These are phyloP conservation scores for Macrolepiota fuliginosa DNA, from an alignment of 768 basidiomycete genomes.

Conservation along the genomic window DNA sequence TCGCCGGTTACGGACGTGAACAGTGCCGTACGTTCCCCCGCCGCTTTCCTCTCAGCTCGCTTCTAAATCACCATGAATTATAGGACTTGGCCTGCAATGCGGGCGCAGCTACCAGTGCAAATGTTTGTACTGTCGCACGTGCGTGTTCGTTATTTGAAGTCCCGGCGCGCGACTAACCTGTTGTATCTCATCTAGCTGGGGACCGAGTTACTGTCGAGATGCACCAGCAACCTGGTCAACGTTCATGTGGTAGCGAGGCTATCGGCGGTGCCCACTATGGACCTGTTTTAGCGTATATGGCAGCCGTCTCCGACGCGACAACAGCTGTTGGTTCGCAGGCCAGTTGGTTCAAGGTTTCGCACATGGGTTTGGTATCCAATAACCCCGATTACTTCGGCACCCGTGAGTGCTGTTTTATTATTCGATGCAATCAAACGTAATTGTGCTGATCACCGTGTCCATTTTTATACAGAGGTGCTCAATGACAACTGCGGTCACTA, in stretches of 20 bases:
- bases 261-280: slow-evolving; percentile 54
- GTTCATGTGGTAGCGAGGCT: slow-evolving; percentile 43
- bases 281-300: slow-evolving; percentile 48
- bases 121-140: slow-evolving; percentile 43
- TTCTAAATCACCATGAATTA: background rate
- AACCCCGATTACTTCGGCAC: slow-evolving; percentile 46
- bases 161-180: background rate
- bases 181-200: slow-evolving; percentile 31
- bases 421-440: background rate
- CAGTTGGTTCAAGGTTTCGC: slow-evolving; percentile 51
- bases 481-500: slow-evolving; percentile 54
- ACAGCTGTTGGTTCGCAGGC: slow-evolving; percentile 40
- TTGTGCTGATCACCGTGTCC: background rate
- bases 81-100: slow-evolving; percentile 51
- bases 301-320: slow-evolving; percentile 42
- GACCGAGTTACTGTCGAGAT: slow-evolving; percentile 49
- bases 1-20: slow-evolving; percentile 42
- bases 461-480: slow-evolving; percentile 24
- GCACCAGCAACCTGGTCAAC: slow-evolving; percentile 49
- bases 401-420: slow-evolving; percentile 19
- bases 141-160: slow-evolving; percentile 11
- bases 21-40: slow-evolving; percentile 25
- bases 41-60: background rate
- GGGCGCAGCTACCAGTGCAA: slow-evolving; percentile 26
- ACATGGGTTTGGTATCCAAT: slow-evolving; percentile 46